A percentile compares a stretch with the other conserved stretches of the same genome.
Conservation (phyloP, 768 basidiomycete genomes). For the Podaxis sp. region DNA sequence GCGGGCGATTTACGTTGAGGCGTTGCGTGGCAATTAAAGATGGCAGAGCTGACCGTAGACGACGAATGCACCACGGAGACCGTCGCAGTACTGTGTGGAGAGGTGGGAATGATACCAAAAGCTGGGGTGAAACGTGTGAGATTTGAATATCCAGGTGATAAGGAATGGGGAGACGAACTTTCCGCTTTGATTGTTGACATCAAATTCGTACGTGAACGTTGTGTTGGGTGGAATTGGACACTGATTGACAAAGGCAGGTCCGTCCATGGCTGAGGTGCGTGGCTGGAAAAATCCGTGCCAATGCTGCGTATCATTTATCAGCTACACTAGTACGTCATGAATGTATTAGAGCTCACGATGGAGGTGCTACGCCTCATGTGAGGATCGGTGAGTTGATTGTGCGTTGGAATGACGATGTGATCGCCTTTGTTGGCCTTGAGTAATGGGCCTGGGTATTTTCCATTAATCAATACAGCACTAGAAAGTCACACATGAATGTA, state of each 20-base stretch:
- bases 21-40: constrained; percentile 17
- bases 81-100: constrained; percentile 24
- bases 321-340: constrained; percentile 5
- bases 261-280: constrained; percentile 45
- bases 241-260: constrained; percentile 25
- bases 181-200: constrained; percentile 8
- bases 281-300: constrained; percentile 35
- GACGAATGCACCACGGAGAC: constrained; percentile 26
- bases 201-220: constrained; percentile 19
- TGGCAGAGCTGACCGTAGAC: constrained; percentile 27
- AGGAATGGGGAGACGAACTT: constrained; percentile 8
- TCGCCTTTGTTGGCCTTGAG: constrained; percentile 40
- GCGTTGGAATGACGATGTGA: constrained; percentile 30
- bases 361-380: constrained; percentile 33
- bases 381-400: constrained; percentile 28
- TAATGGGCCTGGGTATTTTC: constrained; percentile 38
- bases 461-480: constrained; percentile 39
- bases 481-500: background rate
- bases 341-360: constrained; percentile 29
- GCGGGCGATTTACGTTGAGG: constrained; percentile 10
- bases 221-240: constrained; percentile 20
- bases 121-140: background rate
- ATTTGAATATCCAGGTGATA: background rate
- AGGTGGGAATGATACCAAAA: constrained; percentile 22
- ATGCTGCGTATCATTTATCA: constrained; percentile 1